phyloP scores from a whole-genome alignment of 352 stramenopile genomes.

The Phytophthora macrochlamydospora region DNA sequence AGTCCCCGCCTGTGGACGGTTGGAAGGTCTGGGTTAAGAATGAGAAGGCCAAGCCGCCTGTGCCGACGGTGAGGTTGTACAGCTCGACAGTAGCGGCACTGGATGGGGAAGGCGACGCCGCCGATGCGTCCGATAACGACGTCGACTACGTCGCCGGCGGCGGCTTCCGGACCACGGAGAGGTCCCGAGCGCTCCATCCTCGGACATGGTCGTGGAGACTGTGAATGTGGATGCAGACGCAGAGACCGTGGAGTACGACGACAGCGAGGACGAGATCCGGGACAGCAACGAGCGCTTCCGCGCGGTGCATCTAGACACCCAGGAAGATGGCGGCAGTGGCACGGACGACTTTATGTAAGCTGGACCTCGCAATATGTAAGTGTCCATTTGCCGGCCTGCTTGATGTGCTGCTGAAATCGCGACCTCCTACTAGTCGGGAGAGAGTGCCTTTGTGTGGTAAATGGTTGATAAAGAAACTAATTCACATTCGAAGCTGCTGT shows the following conservation, averaged over 20 bases:
- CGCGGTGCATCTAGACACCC: slow-evolving; percentile 86
- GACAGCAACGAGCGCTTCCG: slow-evolving; percentile 91
- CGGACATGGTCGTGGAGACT: slow-evolving; percentile 41
- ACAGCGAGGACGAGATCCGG: slow-evolving; percentile 89
- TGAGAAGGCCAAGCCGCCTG: slow-evolving; percentile 63
- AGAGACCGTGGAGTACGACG: slow-evolving; percentile 88
- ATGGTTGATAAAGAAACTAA: slow-evolving; percentile 43
- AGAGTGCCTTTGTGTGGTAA: slow-evolving; percentile 21
- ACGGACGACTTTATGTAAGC: slow-evolving; percentile 85
- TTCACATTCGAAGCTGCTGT: slow-evolving; percentile 26
- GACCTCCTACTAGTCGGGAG: neutral
- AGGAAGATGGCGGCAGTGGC: slow-evolving; percentile 76
- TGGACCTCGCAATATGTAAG: slow-evolving; percentile 62
- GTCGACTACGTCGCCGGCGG: slow-evolving; percentile 57
- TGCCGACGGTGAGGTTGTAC: slow-evolving; percentile 74
- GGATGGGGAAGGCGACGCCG: slow-evolving; percentile 55
- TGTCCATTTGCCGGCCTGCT: slow-evolving; percentile 21
- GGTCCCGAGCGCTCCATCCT: slow-evolving; percentile 22
- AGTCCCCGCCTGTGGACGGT: slow-evolving; percentile 72
- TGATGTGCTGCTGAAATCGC: neutral
- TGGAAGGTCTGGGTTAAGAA: slow-evolving; percentile 91
- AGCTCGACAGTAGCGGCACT: slow-evolving; percentile 65
- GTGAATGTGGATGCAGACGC: slow-evolving; percentile 74
- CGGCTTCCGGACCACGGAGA: slow-evolving; percentile 26
- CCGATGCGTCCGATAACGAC: slow-evolving; percentile 71